Base-by-base conservation (phyloP, 2,329 filamentous ascomycete genomes). In the Colletotrichum sp. region DNA sequence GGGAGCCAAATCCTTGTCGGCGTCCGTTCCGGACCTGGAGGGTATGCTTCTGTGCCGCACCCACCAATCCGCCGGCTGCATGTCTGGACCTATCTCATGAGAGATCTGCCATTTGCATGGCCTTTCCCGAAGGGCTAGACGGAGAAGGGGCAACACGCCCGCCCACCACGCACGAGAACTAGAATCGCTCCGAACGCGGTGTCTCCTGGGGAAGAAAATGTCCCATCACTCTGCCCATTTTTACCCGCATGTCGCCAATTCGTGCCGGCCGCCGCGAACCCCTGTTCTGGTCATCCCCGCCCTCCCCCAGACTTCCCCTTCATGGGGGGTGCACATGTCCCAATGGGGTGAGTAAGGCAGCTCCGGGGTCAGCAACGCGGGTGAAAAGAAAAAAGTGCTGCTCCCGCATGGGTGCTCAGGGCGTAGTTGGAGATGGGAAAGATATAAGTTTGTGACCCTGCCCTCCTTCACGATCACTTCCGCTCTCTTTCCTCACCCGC, bases 181-280 rank as follows among this genome's bases (percentile, higher is more conserved):
- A 26, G 65, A 52, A 59, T 66, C 59, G 28, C 39, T n/a, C 49
- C 49, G 28, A 32, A 63, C 21, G 32, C 28, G 36, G 52, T 55
- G n/a, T 18, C 57, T 30, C 32, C 70, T 49, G 69, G 69, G 26
- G 63, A 62, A 57, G 57, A 55, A 28, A 18, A 44, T 24, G n/a
- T 68, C 71, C 64, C 77, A 68, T n/a, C 55, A 64, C 78, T 80
- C 76, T 76, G 72, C 68, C 69, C 77, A 71, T 32, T 55, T 63
- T 78, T 76, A 80, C 79, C 77, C 77, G 75, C 77, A 77, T 70
- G 44, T 69, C 76, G 76, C 75, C 78, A 75, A 65, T 70, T 75
- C 66, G 70, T 70, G 66, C 60, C 55, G 71, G 66, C 57, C 63
- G 75, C 57, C 76, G 49, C 32, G 34, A 71, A 77, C 68, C 76